Base-by-base conservation (phyloP, 2,329 filamentous ascomycete species). In the Trichoderma koningiopsis region DNA sequence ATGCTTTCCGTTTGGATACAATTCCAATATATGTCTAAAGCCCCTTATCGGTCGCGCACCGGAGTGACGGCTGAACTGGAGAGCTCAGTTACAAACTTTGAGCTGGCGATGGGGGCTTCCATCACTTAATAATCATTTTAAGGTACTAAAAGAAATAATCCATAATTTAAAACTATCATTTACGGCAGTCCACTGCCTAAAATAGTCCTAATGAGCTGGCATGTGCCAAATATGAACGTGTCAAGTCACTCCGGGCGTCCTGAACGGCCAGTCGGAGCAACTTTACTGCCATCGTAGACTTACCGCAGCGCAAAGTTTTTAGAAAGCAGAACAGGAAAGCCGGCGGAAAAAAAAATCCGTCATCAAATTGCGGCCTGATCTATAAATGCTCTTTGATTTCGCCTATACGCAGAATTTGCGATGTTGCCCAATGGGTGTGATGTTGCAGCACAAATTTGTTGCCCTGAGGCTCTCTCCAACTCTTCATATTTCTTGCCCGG, bases 211-310 rank as follows among this genome's bases (percentile, higher is more conserved):
- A 56, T 31, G 40, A 33, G 24, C 11, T 65, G 13, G 63, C 52
- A 35, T 58, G 33, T 14, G 63, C 13, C 5, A 33, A n/a, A 35
- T 58, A 24, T 65, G 19, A 19, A n/a, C 19, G n/a, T 24, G 47
- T 22, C n/a, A 24, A 58, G 63, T 58, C 57, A 22, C n/a, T 40
- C 63, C 63, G 63, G 40, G 19, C 57, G 33, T 58, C 63, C 63
- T 66, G 53, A 66, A 19, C 63, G 63, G 63, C 57, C 53, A 13
- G n/a, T 49, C 63, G 63, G 63, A 58, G 53, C 43, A 66, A 66
- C 63, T 66, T 24, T 24, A n/a, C 29, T 16, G 35, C 11, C 16
- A 22, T 40, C 3, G 13, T 13, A 49, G 47, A 22, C n/a, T 24
- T 24, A 49, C 47, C 5, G 22, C 22, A 24, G 47, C n/a, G 22